Conservation (phyloP, 106 monocot genomes). For the Agapanthus africanus region DNA sequence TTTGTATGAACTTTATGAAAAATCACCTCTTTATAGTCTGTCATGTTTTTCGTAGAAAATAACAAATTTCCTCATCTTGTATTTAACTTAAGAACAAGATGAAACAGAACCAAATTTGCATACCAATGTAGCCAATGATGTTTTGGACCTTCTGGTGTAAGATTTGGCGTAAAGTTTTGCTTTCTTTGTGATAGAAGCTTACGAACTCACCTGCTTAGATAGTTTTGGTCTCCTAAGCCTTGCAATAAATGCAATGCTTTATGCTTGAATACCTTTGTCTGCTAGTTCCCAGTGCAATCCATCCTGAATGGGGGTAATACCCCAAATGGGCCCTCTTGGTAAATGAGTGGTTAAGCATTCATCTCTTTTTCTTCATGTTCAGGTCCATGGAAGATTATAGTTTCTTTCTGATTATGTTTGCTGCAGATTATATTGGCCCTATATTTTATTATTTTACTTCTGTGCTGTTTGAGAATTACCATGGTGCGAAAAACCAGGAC, state of each 20-base stretch:
- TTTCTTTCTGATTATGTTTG: neutral
- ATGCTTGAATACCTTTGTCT: neutral
- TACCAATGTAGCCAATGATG: neutral
- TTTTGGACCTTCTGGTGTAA: neutral
- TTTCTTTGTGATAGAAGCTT: neutral
- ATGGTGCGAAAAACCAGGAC: neutral
- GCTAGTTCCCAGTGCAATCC: neutral
- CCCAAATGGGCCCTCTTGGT: neutral
- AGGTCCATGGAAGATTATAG: neutral
- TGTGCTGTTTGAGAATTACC: neutral
- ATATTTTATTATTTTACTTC: neutral
- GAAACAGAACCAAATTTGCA: neutral
- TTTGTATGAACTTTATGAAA: conserved; percentile 2
- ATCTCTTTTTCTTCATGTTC: neutral
- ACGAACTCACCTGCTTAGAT: neutral
- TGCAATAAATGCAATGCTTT: neutral
- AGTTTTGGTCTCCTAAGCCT: neutral
- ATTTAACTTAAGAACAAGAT: neutral
- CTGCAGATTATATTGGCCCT: neutral
- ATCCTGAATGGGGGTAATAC: neutral
- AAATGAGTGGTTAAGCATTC: neutral
- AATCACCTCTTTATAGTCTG: neutral
- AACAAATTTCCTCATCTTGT: neutral
- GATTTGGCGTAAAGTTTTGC: neutral
- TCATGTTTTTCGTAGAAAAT: neutral